phyloP scores from a whole-genome alignment of 1,139 yeast species.

The Geotrichum siamense region DNA sequence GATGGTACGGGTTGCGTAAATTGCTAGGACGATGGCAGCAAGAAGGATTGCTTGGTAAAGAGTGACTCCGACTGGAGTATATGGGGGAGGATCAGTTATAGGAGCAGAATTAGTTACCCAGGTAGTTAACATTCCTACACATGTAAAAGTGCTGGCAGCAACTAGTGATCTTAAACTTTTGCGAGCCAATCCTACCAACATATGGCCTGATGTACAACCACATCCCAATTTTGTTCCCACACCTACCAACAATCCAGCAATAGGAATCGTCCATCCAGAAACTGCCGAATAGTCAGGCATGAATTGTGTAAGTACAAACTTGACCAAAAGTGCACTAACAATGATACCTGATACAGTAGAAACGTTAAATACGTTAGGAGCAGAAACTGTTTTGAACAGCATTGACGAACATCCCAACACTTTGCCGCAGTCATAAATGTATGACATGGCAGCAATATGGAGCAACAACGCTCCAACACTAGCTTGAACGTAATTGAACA shows the following conservation, averaged over 20 bases:
- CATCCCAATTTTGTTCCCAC: conserved; percentile 41
- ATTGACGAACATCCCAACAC: conserved; percentile 43
- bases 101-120: conserved; percentile 24
- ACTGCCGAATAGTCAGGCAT: conserved; percentile 24
- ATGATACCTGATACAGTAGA: conserved; percentile 33
- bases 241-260: conserved; percentile 40
- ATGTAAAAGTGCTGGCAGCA: conserved; percentile 38
- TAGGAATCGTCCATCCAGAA: conserved; percentile 18
- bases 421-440: conserved; percentile 35
- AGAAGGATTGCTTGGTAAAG: conserved; percentile 17
- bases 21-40: conserved; percentile 16
- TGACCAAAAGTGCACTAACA: conserved; percentile 25
- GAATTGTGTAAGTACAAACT: conserved; percentile 29
- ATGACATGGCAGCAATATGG: conserved; percentile 41
- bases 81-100: conserved; percentile 18
- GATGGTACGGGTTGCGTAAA: conserved; percentile 14
- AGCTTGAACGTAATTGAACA: conserved; percentile 42
- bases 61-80: conserved; percentile 20
- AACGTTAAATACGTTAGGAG: conserved; percentile 24
- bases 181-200: conserved; percentile 43
- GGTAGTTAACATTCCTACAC: conserved; percentile 32
- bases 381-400: conserved; percentile 30
- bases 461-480: conserved; percentile 42
- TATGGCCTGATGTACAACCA: conserved; percentile 49
- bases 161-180: conserved; percentile 39